Evolutionary conservation across 176 grass and related monocot species (phyloP), one percentile per base, ranked within the genome.

Genomic region (Oryza nivara): DNA sequence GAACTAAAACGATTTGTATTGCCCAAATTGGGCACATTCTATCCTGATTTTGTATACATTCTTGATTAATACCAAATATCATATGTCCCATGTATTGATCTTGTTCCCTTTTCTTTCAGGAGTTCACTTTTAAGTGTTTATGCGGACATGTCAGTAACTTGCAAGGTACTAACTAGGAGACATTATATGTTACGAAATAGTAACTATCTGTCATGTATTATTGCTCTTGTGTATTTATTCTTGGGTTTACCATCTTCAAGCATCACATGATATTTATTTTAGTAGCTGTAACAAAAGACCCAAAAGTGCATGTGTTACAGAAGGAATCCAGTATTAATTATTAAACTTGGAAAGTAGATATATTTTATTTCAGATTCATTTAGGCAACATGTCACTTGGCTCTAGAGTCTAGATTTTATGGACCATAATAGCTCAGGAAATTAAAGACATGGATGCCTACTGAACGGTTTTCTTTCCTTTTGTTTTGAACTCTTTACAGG

Each of bases 111-210:
- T 22, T 83, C 81, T 80, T 96, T 86, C 89, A 99, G 96, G 93
- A 99, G 96, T 67, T 79, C 91, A 61, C 89, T 99, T 71, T 86
- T 99, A 86, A 99, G 96, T 79, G 96, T 99, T 20, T 99, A 99
- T 80, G 96, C 96, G 81, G 96, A 99, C 88, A 99, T 99, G 96
- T 91, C 93, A 32, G 80, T 96, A 54, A 87, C 91, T 52, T 99
- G 96, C 89, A 99, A 99, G 96, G 96, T 99, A 94, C 78, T 67
- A 22, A 77, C 46, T 82, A 38, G 43, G 77, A 19, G 15, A 22
- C 20, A n/a, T 58, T 72, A 81, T 40, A 6, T 80, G 58, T 68
- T 82, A 68, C 25, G 26, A 72, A 17, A 73, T 30, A 84, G n/a
- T 79, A 74, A 78, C 78, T 72, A 81, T 54, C 2, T 49, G 41